phyloP scores from a whole-genome alignment of 768 basidiomycete species.

The Termitomyces sp. region DNA sequence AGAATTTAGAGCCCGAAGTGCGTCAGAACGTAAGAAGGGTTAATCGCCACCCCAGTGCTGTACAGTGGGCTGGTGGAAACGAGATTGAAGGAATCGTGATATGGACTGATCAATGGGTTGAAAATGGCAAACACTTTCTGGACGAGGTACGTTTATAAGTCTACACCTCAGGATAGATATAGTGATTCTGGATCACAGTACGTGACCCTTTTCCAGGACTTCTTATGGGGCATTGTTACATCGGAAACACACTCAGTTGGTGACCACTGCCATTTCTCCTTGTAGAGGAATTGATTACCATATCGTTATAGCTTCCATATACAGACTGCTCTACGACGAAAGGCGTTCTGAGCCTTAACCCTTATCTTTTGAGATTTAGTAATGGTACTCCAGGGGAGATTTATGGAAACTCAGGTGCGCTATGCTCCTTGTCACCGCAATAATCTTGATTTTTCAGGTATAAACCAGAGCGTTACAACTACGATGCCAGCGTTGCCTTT shows the following conservation, averaged over 20 bases:
- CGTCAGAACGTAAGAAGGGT: constrained; percentile 51
- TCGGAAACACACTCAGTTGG: constrained; percentile 46
- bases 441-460: not conserved
- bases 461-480: constrained; percentile 48
- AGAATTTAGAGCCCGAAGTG: constrained; percentile 48
- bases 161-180: not conserved
- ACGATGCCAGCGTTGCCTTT: constrained; percentile 47
- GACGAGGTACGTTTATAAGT: constrained; percentile 34
- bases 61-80: constrained; percentile 58
- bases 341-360: constrained; percentile 52
- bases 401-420: constrained; percentile 49
- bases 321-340: constrained; percentile 56
- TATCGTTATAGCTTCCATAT: constrained; percentile 40
- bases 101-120: constrained; percentile 24
- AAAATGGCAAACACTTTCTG: constrained; percentile 42
- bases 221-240: constrained; percentile 40
- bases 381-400: constrained; percentile 48
- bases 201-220: constrained; percentile 46
- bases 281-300: not conserved
- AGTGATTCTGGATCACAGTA: constrained; percentile 18
- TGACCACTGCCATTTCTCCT: not conserved
- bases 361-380: constrained; percentile 43
- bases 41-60: constrained; percentile 52
- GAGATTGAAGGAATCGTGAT: constrained; percentile 53
- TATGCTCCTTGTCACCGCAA: not conserved